phyloP scores from a whole-genome alignment of 1,139 yeast species.

The Sugiyamaella grinbergsii region DNA sequence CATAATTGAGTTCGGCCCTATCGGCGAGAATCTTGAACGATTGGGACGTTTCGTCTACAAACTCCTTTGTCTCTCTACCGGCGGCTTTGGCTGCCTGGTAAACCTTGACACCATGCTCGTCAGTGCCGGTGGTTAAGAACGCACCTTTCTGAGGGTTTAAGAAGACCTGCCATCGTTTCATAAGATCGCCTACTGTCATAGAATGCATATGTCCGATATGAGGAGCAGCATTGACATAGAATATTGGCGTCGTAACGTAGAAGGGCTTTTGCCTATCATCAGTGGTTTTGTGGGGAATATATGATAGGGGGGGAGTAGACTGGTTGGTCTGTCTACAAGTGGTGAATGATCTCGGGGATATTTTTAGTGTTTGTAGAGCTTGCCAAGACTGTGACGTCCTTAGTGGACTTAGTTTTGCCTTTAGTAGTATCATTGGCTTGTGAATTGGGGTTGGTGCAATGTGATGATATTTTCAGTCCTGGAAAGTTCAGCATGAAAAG shows the following conservation, averaged over 20 bases:
- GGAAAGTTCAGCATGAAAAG: too few relatives aligned
- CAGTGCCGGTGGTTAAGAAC: conserved; percentile 86
- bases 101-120: conserved; percentile 94
- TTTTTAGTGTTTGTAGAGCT: not conserved
- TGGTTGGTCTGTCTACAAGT: not conserved
- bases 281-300: conserved; percentile 4
- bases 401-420: not conserved
- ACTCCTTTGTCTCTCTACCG: conserved; percentile 57
- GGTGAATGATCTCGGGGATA: not conserved
- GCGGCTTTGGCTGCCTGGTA: conserved; percentile 70
- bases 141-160: conserved; percentile 35
- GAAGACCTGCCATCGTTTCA: conserved; percentile 68
- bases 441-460: not conserved
- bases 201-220: conserved; percentile 94
- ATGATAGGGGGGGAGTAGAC: not conserved
- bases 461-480: not conserved
- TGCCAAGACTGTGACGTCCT: not conserved
- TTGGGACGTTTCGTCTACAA: conserved; percentile 70
- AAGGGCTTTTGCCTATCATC: conserved; percentile 31
- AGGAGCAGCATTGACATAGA: conserved; percentile 94
- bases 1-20: conserved; percentile 58
- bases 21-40: conserved; percentile 66
- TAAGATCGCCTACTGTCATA: conserved; percentile 79
- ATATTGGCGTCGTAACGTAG: conserved; percentile 88
- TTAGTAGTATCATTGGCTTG: not conserved